Percentiles rank a stretch among this genome's conserved stretches.
phyloP scores from a whole-genome alignment of 768 basidiomycete species.

The Amanita pseudoporphyria region DNA sequence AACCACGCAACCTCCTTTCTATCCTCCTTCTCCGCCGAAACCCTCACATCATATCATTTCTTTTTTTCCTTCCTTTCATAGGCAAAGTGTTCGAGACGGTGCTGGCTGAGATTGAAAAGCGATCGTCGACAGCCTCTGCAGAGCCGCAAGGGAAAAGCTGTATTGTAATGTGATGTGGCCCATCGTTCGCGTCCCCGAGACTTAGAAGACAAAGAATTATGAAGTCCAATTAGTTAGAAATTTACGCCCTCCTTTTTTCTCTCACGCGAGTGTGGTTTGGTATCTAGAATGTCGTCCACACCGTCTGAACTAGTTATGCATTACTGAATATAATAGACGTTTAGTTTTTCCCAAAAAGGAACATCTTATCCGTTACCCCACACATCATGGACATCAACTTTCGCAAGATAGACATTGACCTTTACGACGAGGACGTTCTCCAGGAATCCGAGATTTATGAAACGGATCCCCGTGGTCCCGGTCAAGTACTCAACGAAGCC shows the following conservation, averaged over 20 bases:
- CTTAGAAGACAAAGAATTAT: too few relatives aligned
- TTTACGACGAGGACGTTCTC: slow-evolving; percentile 84
- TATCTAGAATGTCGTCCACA: too few relatives aligned
- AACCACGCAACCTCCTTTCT: background rate
- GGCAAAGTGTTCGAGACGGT: slow-evolving; percentile 82
- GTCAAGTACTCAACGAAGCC: slow-evolving; percentile 64
- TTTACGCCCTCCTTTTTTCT: background rate
- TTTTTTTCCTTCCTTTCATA: slow-evolving; percentile 17
- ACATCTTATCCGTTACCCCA: too few relatives aligned
- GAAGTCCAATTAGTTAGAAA: too few relatives aligned
- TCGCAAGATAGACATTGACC: slow-evolving; percentile 92
- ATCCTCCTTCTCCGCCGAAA: background rate
- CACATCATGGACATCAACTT: slow-evolving; percentile 54
- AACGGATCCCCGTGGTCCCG: slow-evolving; percentile 72
- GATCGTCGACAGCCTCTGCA: slow-evolving; percentile 40
- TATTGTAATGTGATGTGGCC: slow-evolving; percentile 24
- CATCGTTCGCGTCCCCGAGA: too few relatives aligned
- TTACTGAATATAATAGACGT: too few relatives aligned
- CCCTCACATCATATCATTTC: background rate
- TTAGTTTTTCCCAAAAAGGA: background rate
- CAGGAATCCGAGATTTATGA: slow-evolving; percentile 82
- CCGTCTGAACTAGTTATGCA: too few relatives aligned
- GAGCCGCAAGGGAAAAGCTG: slow-evolving; percentile 30
- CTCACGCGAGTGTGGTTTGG: background rate
- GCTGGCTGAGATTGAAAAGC: slow-evolving; percentile 75